Percentiles rank a stretch among this genome's conserved stretches.
phyloP scores from a whole-genome alignment of 768 basidiomycete species.

The Lentinula edodes region DNA sequence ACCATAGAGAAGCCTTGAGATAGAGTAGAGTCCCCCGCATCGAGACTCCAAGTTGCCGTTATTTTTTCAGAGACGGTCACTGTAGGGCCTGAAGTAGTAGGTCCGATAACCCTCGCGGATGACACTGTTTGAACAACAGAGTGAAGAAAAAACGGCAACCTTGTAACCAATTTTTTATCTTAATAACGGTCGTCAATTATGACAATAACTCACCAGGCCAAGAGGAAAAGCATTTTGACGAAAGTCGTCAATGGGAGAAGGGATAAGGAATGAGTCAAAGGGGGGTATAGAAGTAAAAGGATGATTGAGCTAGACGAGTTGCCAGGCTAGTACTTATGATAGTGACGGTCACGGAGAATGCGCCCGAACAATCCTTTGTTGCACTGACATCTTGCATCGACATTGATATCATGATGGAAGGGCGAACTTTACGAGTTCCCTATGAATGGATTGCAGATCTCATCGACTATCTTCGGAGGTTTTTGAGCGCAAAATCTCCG shows the following conservation, averaged over 20 bases:
- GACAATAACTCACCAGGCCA: no score
- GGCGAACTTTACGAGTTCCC: neutral
- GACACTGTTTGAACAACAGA: neutral
- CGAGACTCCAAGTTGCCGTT: neutral
- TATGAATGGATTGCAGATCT: neutral
- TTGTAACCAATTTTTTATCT: neutral
- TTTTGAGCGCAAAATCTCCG: no score
- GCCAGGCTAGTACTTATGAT: neutral
- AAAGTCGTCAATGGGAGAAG: no score
- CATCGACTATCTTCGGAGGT: no score
- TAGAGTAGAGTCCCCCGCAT: neutral
- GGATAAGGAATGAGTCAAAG: no score
- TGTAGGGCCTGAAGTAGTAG: neutral
- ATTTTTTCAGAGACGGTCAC: neutral
- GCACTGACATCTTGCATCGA: neutral
- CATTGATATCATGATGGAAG: neutral
- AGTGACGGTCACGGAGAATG: neutral
- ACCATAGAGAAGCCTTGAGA: neutral
- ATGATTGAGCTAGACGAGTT: neutral
- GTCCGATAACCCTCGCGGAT: neutral
- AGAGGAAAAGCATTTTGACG: no score
- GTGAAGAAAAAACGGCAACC: neutral
- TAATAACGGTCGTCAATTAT: neutral
- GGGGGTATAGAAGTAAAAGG: neutral
- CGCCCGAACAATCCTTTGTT: neutral